These are phyloP conservation scores for Amanita polypyramis DNA, from an alignment of 768 basidiomycete species.

Conservation along the genomic window DNA sequence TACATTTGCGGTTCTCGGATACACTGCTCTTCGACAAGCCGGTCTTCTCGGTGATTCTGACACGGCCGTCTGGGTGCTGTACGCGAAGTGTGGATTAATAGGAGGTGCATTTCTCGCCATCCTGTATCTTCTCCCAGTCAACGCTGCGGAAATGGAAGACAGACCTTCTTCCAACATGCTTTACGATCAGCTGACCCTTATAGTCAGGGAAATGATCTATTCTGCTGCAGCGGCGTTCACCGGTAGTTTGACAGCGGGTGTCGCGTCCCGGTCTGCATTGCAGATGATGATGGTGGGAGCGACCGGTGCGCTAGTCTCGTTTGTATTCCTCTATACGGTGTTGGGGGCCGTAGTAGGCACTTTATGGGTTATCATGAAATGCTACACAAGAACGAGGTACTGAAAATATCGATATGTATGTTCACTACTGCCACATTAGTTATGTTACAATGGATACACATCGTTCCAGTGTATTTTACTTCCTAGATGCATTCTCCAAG, in stretches of 20 bases:
- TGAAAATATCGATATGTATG: not conserved
- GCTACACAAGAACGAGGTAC: not conserved
- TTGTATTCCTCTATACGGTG: not conserved
- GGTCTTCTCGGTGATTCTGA: constrained; percentile 6
- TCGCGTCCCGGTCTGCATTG: not conserved
- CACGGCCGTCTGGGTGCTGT: not conserved
- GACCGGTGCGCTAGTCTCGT: not conserved
- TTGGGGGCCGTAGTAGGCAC: not conserved
- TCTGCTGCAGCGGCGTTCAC: not conserved
- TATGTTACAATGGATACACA: too few relatives aligned
- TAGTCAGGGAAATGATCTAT: constrained; percentile 2
- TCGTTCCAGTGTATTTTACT: too few relatives aligned
- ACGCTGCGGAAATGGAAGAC: not conserved
- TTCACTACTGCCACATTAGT: not conserved
- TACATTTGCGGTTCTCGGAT: constrained; percentile 17
- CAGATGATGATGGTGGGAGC: constrained; percentile 2
- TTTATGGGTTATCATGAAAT: constrained; percentile 6
- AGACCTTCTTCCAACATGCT: not conserved
- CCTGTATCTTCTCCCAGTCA: constrained; percentile 12
- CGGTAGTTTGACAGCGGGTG: constrained; percentile 1
- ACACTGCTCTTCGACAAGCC: constrained; percentile 10
- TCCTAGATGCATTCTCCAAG: too few relatives aligned
- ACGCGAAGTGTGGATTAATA: constrained; percentile 15
- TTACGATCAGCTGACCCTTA: constrained; percentile 1
- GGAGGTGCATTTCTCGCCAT: constrained; percentile 17